Evolutionary conservation across 345 rosid species (phyloP), one percentile per base, ranked within the genome.

Genomic region (Moringa oleifera): DNA sequence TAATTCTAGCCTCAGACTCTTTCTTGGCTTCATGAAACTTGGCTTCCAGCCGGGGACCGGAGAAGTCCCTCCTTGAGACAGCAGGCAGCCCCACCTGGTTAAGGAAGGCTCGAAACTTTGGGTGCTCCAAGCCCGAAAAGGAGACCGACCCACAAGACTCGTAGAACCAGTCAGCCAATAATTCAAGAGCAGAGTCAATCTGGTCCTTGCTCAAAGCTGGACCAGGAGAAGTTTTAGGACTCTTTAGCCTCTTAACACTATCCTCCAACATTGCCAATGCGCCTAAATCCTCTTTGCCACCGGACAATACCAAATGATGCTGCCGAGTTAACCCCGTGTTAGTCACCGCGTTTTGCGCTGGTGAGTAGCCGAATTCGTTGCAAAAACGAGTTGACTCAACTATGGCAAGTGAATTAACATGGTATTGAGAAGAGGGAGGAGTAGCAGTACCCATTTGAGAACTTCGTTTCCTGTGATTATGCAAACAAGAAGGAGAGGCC

Each of bases 171-270:
- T 77, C 84, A 55, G 79, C 71, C 57, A 82, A 68, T 49, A 77
- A 71, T 12, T 79, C 80, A 20, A 82, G 63, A 13, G 84, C 87
- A 22, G 74, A 77, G 61, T 77, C 77, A 61, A 75, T 58, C 69
- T 77, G 87, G 57, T 73, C 75, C 68, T 77, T 75, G 72, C 68
- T 79, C 47, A 82, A 69, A 25, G 77, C 73, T 45, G 84, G 77
- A 68, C 79, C 82, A 18, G 79, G 80, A 25, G 77, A 73, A 11
- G 80, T 49, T 64, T 82, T 79, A 7, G 82, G 80, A 57, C 84
- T 79, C 76, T 82, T 82, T 21, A 79, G 80, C 82, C 65, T 79
- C 79, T 79, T 82, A 7, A 82, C 78, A 58, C 87, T 82, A 46
- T 79, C 75, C 67, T 82, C 87, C 73, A 82, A 69, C 84, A 75